A percentile compares a stretch with the other conserved stretches of the same genome.
Evolutionary conservation across 805 yeast species (phyloP).

Genomic region (Priceomyces fermenticarens): DNA sequence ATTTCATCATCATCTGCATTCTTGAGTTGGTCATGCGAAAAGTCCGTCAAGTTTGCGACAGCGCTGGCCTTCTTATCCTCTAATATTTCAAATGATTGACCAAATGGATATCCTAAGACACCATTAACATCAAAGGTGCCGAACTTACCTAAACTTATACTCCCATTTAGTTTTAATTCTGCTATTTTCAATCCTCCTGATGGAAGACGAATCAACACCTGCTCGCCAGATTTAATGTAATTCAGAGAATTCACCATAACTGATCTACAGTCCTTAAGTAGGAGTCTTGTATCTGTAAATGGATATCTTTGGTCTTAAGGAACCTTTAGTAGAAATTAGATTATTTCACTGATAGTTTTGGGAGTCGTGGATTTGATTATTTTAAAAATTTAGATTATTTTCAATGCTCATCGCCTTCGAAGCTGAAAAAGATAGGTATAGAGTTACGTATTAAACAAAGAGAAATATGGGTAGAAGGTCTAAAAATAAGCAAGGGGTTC

Average conservation of each 20-base stretch:
- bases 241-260: neutral
- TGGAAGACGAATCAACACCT: constrained; percentile 72
- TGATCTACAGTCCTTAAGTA: neutral
- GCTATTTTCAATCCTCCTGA: constrained; percentile 75
- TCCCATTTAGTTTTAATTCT: constrained; percentile 57
- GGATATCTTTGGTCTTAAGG: neutral
- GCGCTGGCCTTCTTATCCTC: constrained; percentile 54
- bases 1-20: constrained; percentile 36
- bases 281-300: too few relatives aligned
- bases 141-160: constrained; percentile 82
- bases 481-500: constrained; percentile 88
- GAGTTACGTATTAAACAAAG: neutral
- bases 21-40: constrained; percentile 18
- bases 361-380: constrained; percentile 7
- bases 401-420: constrained; percentile 8
- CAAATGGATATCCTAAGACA: constrained; percentile 77
- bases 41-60: constrained; percentile 38
- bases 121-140: constrained; percentile 78
- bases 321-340: neutral
- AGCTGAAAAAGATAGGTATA: neutral
- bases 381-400: constrained; percentile 9
- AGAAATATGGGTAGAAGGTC: constrained; percentile 84
- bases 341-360: constrained; percentile 1
- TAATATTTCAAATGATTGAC: constrained; percentile 82
- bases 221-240: constrained; percentile 44